A percentile compares a stretch with the other conserved stretches of the same genome.
These are phyloP conservation scores for Myxozyma kluyveri DNA, from an alignment of 805 yeast genomes.

Conservation along the genomic window DNA sequence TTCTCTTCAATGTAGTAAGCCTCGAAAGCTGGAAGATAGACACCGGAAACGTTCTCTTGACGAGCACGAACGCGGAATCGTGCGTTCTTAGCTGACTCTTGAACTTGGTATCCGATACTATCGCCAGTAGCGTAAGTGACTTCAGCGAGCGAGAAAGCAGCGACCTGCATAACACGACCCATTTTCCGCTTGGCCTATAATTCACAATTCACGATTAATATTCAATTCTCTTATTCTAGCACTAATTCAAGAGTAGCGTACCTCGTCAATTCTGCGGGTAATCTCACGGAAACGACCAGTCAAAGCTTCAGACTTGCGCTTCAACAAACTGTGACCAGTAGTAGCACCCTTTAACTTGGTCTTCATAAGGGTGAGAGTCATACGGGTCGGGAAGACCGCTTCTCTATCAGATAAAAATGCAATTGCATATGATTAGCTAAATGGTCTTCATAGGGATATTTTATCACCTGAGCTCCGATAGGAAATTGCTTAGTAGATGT, in stretches of 20 bases:
- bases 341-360: conserved; percentile 94
- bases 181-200: conserved; percentile 77
- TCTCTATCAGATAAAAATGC: conserved; percentile 10
- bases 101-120: conserved; percentile 91
- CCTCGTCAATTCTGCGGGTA: conserved; percentile 87
- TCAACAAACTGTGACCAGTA: conserved; percentile 88
- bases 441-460: too few relatives aligned
- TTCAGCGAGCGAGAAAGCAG: conserved; percentile 95
- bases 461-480: too few relatives aligned
- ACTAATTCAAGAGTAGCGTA: conserved; percentile 23
- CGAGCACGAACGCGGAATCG: conserved; percentile 86
- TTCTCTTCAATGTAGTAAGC: conserved; percentile 76
- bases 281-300: conserved; percentile 96
- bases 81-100: conserved; percentile 83
- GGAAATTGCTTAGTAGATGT: not conserved
- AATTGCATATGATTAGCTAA: not conserved
- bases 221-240: not conserved
- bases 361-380: conserved; percentile 88
- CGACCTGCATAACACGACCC: conserved; percentile 98
- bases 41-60: conserved; percentile 97
- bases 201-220: too few relatives aligned
- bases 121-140: conserved; percentile 98
- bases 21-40: conserved; percentile 87
- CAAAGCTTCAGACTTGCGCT: conserved; percentile 94
- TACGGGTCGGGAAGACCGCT: conserved; percentile 31